Evolutionary conservation across 176 grass and related monocot genomes (phyloP).

Genomic region (Avena atlantica): DNA sequence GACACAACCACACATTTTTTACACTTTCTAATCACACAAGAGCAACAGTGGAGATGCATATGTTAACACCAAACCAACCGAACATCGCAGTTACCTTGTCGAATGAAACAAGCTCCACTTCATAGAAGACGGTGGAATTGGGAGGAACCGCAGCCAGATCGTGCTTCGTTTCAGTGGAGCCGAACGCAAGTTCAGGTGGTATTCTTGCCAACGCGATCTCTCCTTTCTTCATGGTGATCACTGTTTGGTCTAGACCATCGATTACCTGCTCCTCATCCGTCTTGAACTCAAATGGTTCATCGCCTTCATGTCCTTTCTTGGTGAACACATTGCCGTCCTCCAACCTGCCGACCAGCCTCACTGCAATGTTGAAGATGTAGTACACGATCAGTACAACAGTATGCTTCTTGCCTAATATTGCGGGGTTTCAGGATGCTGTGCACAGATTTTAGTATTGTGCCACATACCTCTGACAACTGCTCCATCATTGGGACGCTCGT

Average conservation of each 20-base stretch:
- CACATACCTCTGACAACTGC: slow-evolving; percentile 77
- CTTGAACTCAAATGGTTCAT: slow-evolving; percentile 81
- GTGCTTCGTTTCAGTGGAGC: slow-evolving; percentile 61
- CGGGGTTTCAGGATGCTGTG: too few relatives aligned
- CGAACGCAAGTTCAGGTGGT: slow-evolving; percentile 70
- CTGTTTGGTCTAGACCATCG: slow-evolving; percentile 63
- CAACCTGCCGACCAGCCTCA: slow-evolving; percentile 67
- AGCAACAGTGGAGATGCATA: too few relatives aligned
- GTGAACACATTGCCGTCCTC: slow-evolving; percentile 72
- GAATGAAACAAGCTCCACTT: slow-evolving; percentile 86
- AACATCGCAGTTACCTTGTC: slow-evolving; percentile 81
- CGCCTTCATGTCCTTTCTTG: slow-evolving; percentile 74
- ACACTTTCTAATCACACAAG: too few relatives aligned
- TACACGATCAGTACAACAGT: background rate
- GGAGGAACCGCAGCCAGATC: slow-evolving; percentile 79
- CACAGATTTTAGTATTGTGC: background rate
- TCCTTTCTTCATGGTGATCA: slow-evolving; percentile 90
- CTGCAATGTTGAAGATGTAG: slow-evolving; percentile 17
- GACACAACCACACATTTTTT: background rate
- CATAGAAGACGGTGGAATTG: slow-evolving; percentile 68
- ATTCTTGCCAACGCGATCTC: slow-evolving; percentile 67
- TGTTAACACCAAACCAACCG: too few relatives aligned
- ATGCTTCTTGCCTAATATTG: too few relatives aligned
- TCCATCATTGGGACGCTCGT: slow-evolving; percentile 82
- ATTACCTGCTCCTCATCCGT: slow-evolving; percentile 78